Evolutionary conservation across 768 basidiomycete genomes (phyloP).

Genomic region (Cytidiella melzeri): DNA sequence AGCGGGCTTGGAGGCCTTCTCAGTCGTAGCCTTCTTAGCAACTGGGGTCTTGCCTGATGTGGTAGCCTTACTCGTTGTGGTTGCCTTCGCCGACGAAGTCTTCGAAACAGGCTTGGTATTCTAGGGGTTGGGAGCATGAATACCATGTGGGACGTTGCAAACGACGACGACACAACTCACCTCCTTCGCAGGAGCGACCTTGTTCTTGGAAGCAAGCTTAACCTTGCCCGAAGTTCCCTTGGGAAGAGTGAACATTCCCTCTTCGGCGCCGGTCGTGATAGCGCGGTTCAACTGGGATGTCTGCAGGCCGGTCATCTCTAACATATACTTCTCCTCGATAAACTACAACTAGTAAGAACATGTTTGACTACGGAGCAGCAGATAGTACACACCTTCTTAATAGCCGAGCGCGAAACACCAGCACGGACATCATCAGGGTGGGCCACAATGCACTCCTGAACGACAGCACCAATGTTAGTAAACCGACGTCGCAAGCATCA

Average conservation of each 20-base stretch:
- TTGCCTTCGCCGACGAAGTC: no score
- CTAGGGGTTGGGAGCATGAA: slow-evolving; percentile 14
- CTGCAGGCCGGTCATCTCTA: slow-evolving; percentile 35
- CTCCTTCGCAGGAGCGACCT: slow-evolving; percentile 47
- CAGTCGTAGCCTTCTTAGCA: slow-evolving; percentile 17
- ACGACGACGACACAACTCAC: slow-evolving; percentile 26
- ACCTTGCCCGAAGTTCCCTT: slow-evolving; percentile 70
- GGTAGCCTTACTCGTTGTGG: background rate
- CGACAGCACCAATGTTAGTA: background rate
- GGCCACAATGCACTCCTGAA: slow-evolving; percentile 65
- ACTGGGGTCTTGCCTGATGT: slow-evolving; percentile 25
- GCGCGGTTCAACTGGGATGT: slow-evolving; percentile 45
- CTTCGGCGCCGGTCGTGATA: slow-evolving; percentile 46
- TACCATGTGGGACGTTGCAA: background rate
- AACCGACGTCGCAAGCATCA: background rate
- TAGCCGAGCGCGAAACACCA: slow-evolving; percentile 70
- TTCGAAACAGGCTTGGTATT: slow-evolving; percentile 2
- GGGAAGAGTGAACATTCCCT: slow-evolving; percentile 49
- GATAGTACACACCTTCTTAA: slow-evolving; percentile 47
- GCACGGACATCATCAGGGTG: slow-evolving; percentile 58
- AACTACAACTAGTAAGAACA: no score
- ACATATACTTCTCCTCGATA: slow-evolving; percentile 48
- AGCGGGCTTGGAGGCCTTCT: slow-evolving; percentile 21
- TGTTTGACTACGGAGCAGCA: background rate
- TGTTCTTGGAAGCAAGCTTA: slow-evolving; percentile 59